Percentiles rank a stretch among this genome's conserved stretches.
phyloP scores from a whole-genome alignment of 257 asterid genomes.

The Verbascum thapsus region DNA sequence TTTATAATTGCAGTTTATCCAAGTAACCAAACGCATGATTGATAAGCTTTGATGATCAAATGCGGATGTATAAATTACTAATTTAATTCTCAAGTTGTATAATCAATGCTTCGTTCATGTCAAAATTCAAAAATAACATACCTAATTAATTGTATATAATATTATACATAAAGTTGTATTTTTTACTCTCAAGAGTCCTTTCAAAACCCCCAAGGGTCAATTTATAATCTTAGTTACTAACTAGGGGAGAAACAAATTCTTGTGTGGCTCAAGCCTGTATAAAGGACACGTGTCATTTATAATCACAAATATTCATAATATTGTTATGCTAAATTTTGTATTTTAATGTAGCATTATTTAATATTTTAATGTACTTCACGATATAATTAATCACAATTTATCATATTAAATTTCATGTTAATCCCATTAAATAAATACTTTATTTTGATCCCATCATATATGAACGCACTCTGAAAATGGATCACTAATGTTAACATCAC shows the following conservation, averaged over 20 bases:
- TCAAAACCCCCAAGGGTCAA: slow-evolving; percentile 20
- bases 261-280: too few species aligned
- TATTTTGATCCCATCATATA: too few species aligned
- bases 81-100: not conserved
- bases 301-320: too few species aligned
- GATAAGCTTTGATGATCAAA: too few species aligned
- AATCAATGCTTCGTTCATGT: not conserved
- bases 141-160: not conserved
- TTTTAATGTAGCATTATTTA: too few species aligned
- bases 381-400: too few species aligned
- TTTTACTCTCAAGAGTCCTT: slow-evolving; percentile 6
- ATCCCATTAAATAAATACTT: not conserved
- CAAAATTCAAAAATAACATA: not conserved
- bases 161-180: not conserved
- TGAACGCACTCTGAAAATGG: not conserved
- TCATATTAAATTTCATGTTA: not conserved
- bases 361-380: too few species aligned
- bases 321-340: too few species aligned
- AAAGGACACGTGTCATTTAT: too few species aligned
- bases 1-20: too few species aligned
- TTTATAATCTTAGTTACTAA: not conserved
- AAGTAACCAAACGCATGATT: too few species aligned
- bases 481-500: not conserved
- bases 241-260: slow-evolving; percentile 16
- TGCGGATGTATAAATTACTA: not conserved